Evolutionary conservation across 345 rosid species (phyloP).

Genomic region (Melaleuca alternifolia): DNA sequence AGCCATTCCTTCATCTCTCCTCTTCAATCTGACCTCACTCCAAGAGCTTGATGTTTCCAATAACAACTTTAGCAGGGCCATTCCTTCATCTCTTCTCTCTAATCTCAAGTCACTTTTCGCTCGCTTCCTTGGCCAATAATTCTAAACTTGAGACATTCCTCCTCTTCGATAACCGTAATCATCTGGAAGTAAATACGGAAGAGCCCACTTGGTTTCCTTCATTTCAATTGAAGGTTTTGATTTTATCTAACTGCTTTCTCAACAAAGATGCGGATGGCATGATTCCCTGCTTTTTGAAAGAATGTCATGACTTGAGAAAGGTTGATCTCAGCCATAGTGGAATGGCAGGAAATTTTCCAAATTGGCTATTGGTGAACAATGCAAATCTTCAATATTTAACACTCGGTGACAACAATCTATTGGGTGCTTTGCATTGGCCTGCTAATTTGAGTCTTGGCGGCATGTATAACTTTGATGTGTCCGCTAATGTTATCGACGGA

Average conservation of each 20-base stretch:
- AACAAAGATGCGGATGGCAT: background rate
- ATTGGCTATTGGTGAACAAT: constrained; percentile 24
- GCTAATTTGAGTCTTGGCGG: background rate
- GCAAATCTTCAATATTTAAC: background rate
- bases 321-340: background rate
- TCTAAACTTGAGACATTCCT: background rate
- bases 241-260: background rate
- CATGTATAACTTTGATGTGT: background rate
- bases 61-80: too few species aligned
- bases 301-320: background rate
- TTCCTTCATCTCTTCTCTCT: too few species aligned
- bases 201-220: background rate
- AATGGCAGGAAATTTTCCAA: background rate
- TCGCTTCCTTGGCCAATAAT: background rate
- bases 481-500: background rate
- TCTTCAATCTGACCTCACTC: too few species aligned
- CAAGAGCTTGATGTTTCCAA: too few species aligned
- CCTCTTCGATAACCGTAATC: background rate
- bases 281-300: background rate
- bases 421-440: background rate
- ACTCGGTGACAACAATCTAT: background rate
- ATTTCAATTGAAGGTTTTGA: background rate
- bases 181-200: background rate
- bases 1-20: too few species aligned
- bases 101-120: background rate